Evolutionary conservation across 371 early-diverging fungal genomes (phyloP), one percentile per base, ranked within the genome.

Genomic region (Phascolomyces articulosus): DNA sequence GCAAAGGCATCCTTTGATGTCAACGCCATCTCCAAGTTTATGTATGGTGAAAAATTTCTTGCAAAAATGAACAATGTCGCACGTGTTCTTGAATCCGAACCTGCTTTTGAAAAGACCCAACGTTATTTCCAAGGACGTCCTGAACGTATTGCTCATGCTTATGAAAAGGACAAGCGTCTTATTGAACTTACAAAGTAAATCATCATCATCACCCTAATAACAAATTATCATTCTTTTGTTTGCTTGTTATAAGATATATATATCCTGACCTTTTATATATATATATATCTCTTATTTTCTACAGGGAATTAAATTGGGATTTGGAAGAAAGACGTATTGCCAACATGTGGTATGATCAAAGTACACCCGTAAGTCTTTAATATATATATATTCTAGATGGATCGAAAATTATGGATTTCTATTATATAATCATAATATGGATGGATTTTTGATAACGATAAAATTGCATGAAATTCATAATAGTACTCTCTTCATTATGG

Each of bases 51-150:
- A 29, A 73, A 79, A 53, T 83, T 77, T 72, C 71, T 87, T 15
- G 71, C 77, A 10, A 77, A 74, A 27, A 70, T 79, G 73, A 62
- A 83, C 58, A 78, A 71, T 53, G 68, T 87, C 21, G 74, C 85
- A 18, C 29, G 66, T 40, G 67, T 87, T 16, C 70, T 87, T 55
- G 81, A 82, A 54, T 75, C 73, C 40, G 87, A 87, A 56, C 87
- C 87, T 13, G 82, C 83, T 10, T 82, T 87, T 38, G 85, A 87
- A 62, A 87, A 87, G 63, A 68, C 79, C 20, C 59, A 74, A 24
- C 80, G 85, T 31, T 87, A 85, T 69, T 87, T 69, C 57, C 61
- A 75, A 53, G 78, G 79, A 26, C 84, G 87, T 48, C 71, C 76
- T 26, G 85, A 84, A 4, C 74, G 75, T 29, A 74, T 85, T 28